Base-by-base conservation (phyloP, 176 grass and related monocot genomes). In the Areca catechu region DNA sequence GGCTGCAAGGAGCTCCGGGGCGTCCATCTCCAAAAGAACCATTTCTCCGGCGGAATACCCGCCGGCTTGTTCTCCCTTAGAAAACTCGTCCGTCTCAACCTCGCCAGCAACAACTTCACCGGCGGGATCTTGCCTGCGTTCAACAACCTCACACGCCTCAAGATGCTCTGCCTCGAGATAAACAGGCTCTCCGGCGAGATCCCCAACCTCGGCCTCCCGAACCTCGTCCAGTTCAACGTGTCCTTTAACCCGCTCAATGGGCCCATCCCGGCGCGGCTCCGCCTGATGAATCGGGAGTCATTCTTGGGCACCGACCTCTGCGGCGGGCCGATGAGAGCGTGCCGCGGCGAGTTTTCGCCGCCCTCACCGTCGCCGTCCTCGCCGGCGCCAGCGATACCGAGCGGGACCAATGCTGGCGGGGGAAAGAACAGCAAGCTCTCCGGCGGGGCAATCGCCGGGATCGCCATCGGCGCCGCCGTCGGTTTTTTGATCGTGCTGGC, bases 161-260 rank as follows among this genome's bases (percentile, higher is more conserved):
- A 66, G 51, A 17, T 61, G 70, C 70, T 95, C 37, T 83, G 60
- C 64, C 68, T 95, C 3, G 16, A 95, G 10, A 71, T 52, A 15
- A 95, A 95, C 63, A 67, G 51, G n/a, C 68, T 95, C 62, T 57
- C 75, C 3, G 82, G 86, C 1, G 12, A 52, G 51, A 77, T 95
- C 24, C 82, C 90, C 1, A 23, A 69, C 21, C 69, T 95, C 47
- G 58, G 0, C 62, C 65, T 83, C 54, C 59, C 62, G 2, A 57
- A 24, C 21, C 73, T 86, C 25, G 57, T 18, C 3, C 0, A 15
- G 2, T 61, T 95, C 0, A 95, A 95, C 57, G 90, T 86, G 56
- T 95, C 90, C 7, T 89, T 72, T 63, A 95, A 89, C 79, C 79
- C 86, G 20, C 74, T 95, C 29, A 72, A 73, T 0, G 90, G 90